Evolutionary conservation across 495 filamentous ascomycete genomes (phyloP), one percentile per base, ranked within the genome.

Genomic region (Bathelium albidoporum): DNA sequence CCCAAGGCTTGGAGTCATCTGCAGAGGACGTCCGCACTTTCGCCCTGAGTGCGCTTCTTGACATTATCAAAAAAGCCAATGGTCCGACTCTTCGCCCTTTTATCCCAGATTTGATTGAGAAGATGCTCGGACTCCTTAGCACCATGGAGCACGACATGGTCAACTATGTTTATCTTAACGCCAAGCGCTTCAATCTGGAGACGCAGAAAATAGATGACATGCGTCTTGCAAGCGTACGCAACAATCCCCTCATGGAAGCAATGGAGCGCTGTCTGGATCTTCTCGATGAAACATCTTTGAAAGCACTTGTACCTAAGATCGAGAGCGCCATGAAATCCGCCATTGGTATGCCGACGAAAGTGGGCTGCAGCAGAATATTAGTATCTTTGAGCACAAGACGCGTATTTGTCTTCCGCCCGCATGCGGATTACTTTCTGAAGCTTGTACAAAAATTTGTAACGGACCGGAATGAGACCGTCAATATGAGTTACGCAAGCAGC

Each of bases 131-230:
- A 12, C 81, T 92, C 9, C 77, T 97, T 16, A 96, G 89, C 71
- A 90, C 90, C 1, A 76, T 97, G 32, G 94, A 98, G 75, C 88
- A 85, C 0, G 87, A 95, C 65, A 84, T 80, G 11, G 83, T 97
- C 69, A 96, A 97, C 68, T 97, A 96, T 70, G 78, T 95, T 61
- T 91, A 95, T 75, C 83, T 96, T 65, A 91, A 94, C 67, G 89
- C 90, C 0, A 84, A 87, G 39, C 91, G 93, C 63, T 95, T 96
- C 67, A 87, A 89, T 60, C 77, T 91, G 22, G 90, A 86, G 0
- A 81, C 83, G n/a, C 88, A 95, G 62, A 81, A 84, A 67, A 91
- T 98, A 63, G 94, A 98, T 75, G 89, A 88, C 69, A 82, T 87
- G 72, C 83, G 94, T 59, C 81, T 90, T 36, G 83, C 79, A n/a